Percentiles rank a stretch among this genome's conserved stretches.
phyloP scores from a whole-genome alignment of 2,329 filamentous ascomycete genomes.

The Didymella pinodella region DNA sequence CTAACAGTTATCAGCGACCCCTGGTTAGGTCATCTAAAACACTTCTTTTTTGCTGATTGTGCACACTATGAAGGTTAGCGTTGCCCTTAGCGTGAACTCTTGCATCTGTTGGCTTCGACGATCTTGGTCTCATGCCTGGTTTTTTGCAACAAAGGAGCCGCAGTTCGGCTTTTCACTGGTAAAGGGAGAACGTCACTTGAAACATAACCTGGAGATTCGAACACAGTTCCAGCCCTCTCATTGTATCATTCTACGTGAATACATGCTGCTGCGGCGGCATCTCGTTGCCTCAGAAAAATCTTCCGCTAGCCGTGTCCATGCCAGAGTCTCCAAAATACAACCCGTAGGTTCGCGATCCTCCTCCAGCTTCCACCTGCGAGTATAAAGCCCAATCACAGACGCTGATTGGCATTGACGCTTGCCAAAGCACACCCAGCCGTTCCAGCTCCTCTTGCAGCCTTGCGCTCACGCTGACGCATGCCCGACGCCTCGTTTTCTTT shows the following conservation, averaged over 20 bases:
- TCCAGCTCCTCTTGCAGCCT: no score
- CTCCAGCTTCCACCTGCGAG: background rate
- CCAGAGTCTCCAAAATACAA: background rate
- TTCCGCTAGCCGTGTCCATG: background rate
- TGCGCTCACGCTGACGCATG: background rate
- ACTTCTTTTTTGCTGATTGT: background rate
- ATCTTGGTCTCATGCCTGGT: background rate
- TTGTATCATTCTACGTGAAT: background rate
- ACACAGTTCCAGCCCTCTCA: background rate
- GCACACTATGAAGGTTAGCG: no score
- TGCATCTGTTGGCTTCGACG: no score
- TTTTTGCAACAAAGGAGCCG: no score
- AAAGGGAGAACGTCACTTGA: background rate
- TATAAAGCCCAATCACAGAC: background rate
- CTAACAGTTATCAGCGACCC: slow-evolving; percentile 3
- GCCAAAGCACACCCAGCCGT: background rate
- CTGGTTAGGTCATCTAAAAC: slow-evolving; percentile 2
- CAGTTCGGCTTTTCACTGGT: no score
- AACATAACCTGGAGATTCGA: background rate
- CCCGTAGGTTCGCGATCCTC: background rate
- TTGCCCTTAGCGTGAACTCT: no score
- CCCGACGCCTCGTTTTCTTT: background rate
- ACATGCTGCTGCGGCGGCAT: background rate
- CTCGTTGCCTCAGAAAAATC: background rate
- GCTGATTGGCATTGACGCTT: background rate